Base-by-base conservation (phyloP, 176 grass and related monocot species). In the Chrysopogon serrulatus region DNA sequence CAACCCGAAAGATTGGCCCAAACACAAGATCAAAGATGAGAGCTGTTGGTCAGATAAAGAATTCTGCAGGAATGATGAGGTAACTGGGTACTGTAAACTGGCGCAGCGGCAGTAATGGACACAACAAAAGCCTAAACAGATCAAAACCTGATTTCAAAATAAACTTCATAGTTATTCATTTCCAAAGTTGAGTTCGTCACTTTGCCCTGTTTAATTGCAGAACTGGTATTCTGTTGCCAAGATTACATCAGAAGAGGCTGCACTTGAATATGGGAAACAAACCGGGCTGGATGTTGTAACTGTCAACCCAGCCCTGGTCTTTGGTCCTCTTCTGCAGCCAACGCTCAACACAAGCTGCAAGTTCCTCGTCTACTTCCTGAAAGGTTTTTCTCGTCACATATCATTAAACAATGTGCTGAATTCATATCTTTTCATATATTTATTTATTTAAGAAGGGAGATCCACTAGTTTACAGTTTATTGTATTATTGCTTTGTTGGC, bases 151-250 rank as follows among this genome's bases (percentile, higher is more conserved):
- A 27, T 44, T 26, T 70, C 6, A 26, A 71, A 43, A 23, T 71
- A 14, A 9, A 23, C 7, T 54, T 2, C 43, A 0, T 18, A 49
- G 2, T 27, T 15, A 21, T 75, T n/a, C 40, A 45, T 31, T 21
- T 19, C 2, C 8, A 35, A 24, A 14, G 13, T 36, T 71, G 34
- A 39, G 36, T 36, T 39, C 8, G 9, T 68, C 10, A 40, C 21
- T 39, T 24, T 5, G 12, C 15, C 16, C 2, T 27, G 10, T 66
- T 42, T 42, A 19, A 40, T 8, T 68, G 36, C 57, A 92, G 90
- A 30, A 79, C 34, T 88, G 90, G 90, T 88, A 92, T 11, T 63
- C 27, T 0, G 82, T 83, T 44, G 80, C 86, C 49, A 88, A 92
- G 61, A 86, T 85, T 26, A 65, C 65, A 0, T 76, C 90, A 31